Percentiles rank a stretch among this genome's conserved stretches.
phyloP scores from a whole-genome alignment of 768 basidiomycete species.

The Tylopilus vinaceipallidus region DNA sequence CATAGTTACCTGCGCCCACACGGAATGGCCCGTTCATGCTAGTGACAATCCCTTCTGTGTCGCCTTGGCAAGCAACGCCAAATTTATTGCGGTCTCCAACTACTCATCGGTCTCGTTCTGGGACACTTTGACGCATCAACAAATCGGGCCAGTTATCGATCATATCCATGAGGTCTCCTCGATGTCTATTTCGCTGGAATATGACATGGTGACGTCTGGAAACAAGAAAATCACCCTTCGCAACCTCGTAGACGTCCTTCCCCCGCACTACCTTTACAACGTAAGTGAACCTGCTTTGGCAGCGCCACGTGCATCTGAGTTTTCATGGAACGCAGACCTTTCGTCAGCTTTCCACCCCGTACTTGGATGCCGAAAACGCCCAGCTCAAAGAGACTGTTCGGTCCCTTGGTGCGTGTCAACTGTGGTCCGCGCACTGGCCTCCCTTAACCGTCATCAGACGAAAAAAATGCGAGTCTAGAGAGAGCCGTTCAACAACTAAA shows the following conservation, averaged over 20 bases:
- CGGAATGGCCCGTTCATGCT: slow-evolving; percentile 2
- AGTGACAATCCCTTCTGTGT: neutral
- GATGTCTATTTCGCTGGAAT: slow-evolving; percentile 5
- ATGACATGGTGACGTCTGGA: slow-evolving; percentile 3
- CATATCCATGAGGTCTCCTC: neutral
- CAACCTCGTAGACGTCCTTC: neutral
- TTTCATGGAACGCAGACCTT: too few relatives aligned
- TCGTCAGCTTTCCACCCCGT: neutral
- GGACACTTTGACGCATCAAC: slow-evolving; percentile 4
- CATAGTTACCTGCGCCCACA: neutral
- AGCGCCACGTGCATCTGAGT: too few relatives aligned
- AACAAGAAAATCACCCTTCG: neutral
- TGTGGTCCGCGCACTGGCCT: neutral
- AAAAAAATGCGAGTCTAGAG: neutral
- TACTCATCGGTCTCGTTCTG: slow-evolving; percentile 11
- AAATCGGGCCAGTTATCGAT: slow-evolving; percentile 7
- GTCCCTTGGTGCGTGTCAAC: neutral
- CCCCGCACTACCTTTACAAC: neutral
- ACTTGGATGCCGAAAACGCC: neutral
- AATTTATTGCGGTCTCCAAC: slow-evolving; percentile 5
- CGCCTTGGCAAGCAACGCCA: neutral
- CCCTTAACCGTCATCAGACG: neutral
- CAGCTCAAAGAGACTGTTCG: neutral
- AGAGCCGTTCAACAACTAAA: neutral
- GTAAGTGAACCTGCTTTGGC: neutral